phyloP scores from a whole-genome alignment of 208 protist genomes.

The Leishmania lainsoni region DNA sequence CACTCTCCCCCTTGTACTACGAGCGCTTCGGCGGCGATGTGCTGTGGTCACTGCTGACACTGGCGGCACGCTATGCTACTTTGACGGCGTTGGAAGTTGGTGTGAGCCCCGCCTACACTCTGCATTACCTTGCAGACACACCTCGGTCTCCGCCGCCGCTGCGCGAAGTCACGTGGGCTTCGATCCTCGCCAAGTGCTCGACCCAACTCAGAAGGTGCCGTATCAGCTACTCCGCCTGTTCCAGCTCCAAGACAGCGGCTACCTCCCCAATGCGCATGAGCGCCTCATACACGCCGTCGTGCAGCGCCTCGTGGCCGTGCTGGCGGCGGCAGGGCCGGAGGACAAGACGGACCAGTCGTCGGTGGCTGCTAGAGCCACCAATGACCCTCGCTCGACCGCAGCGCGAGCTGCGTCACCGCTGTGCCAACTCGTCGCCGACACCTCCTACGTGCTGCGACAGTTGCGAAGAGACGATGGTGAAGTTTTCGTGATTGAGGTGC shows the following conservation, averaged over 20 bases:
- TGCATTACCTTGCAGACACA: slow-evolving; percentile 5
- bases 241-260: slow-evolving; percentile 28
- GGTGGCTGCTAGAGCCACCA: not conserved
- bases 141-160: not conserved
- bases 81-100: slow-evolving; percentile 34
- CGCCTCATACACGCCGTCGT: slow-evolving; percentile 30
- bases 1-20: slow-evolving; percentile 27
- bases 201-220: slow-evolving; percentile 20
- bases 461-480: slow-evolving; percentile 53
- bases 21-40: slow-evolving; percentile 33
- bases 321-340: slow-evolving; percentile 17
- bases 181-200: slow-evolving; percentile 34
- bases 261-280: slow-evolving; percentile 28
- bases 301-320: slow-evolving; percentile 24
- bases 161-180: not conserved
- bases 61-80: slow-evolving; percentile 22
- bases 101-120: slow-evolving; percentile 32
- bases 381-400: not conserved
- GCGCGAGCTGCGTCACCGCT: slow-evolving; percentile 7
- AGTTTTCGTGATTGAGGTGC: slow-evolving; percentile 56
- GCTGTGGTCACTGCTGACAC: slow-evolving; percentile 26
- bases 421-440: slow-evolving; percentile 45
- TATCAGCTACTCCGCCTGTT: slow-evolving; percentile 29
- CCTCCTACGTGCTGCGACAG: slow-evolving; percentile 42
- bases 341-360: not conserved